These are phyloP conservation scores for Cenchrus fungigraminus DNA, from an alignment of 176 grass and related monocot species.

Conservation along the genomic window DNA sequence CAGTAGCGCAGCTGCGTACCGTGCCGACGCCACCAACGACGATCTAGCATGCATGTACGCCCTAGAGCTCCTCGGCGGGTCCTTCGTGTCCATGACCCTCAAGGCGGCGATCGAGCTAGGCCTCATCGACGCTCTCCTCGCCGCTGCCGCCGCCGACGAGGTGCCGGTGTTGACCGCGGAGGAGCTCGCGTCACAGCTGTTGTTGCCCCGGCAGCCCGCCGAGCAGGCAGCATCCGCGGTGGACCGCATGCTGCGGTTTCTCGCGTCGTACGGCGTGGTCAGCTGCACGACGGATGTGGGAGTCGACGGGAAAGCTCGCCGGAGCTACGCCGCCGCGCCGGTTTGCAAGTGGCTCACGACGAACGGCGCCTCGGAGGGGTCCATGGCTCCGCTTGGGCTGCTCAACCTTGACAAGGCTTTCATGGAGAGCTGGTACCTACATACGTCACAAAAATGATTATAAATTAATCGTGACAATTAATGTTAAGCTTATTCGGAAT, in stretches of 20 bases:
- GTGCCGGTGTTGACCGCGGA: background rate
- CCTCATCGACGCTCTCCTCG: background rate
- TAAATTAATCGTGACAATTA: too few relatives aligned
- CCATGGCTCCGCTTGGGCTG: too few relatives aligned
- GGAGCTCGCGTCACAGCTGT: background rate
- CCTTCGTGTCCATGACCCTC: background rate
- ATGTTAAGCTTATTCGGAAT: too few relatives aligned
- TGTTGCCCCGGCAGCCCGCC: background rate
- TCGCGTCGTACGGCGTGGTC: too few relatives aligned
- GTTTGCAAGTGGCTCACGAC: background rate
- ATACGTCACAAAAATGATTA: too few relatives aligned
- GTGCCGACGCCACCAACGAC: background rate
- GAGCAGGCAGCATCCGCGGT: background rate
- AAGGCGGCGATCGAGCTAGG: background rate
- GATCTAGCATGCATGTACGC: background rate
- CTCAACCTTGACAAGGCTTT: too few relatives aligned
- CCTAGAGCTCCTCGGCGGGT: background rate
- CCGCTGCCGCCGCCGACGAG: background rate
- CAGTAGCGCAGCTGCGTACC: too few relatives aligned
- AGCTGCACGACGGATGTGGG: too few relatives aligned
- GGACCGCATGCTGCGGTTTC: too few relatives aligned
- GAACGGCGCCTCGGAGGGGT: background rate
- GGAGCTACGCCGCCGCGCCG: background rate
- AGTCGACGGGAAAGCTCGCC: background rate
- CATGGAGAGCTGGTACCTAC: too few relatives aligned